Evolutionary conservation across 108 stramenopile species (phyloP).

Genomic region (Nitzschia sp.): DNA sequence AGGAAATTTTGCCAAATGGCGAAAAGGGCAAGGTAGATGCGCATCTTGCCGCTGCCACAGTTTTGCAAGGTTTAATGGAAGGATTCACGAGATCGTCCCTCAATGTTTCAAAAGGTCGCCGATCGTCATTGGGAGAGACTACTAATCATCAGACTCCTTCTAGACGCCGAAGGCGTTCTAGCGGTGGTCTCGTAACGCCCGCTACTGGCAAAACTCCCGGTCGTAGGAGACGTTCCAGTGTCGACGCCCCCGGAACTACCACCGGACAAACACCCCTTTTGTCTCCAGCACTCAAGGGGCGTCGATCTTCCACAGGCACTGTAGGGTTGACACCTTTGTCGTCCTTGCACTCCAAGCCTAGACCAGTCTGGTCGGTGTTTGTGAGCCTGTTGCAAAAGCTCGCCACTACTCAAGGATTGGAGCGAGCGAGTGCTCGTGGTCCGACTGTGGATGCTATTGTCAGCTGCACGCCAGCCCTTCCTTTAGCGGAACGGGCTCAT

Average conservation of each 20-base stretch:
- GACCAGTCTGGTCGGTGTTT: constrained; percentile 53
- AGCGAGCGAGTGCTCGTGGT: constrained; percentile 56
- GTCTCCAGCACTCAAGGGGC: constrained; percentile 29
- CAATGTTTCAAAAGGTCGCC: not conserved
- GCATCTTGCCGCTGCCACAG: constrained; percentile 37
- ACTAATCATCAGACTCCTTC: constrained; percentile 6
- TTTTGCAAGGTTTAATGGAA: constrained; percentile 46
- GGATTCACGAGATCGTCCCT: not conserved
- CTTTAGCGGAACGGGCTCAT: constrained; percentile 48
- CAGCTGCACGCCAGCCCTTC: constrained; percentile 46
- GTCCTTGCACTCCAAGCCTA: constrained; percentile 7
- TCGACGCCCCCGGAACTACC: constrained; percentile 3
- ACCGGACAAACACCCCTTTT: constrained; percentile 12
- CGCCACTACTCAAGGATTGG: constrained; percentile 63
- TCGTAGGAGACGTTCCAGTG: constrained; percentile 14
- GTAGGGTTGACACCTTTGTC: not conserved
- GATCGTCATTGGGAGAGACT: constrained; percentile 7
- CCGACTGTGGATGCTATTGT: constrained; percentile 43
- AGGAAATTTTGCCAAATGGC: constrained; percentile 68
- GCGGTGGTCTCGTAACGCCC: not conserved
- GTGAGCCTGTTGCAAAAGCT: constrained; percentile 79
- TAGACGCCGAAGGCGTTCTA: not conserved
- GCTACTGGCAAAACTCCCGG: constrained; percentile 11
- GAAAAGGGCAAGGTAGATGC: constrained; percentile 72
- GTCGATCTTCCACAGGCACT: constrained; percentile 1